Base-by-base conservation (phyloP, 495 filamentous ascomycete genomes). In the Penicillium egyptiacum region DNA sequence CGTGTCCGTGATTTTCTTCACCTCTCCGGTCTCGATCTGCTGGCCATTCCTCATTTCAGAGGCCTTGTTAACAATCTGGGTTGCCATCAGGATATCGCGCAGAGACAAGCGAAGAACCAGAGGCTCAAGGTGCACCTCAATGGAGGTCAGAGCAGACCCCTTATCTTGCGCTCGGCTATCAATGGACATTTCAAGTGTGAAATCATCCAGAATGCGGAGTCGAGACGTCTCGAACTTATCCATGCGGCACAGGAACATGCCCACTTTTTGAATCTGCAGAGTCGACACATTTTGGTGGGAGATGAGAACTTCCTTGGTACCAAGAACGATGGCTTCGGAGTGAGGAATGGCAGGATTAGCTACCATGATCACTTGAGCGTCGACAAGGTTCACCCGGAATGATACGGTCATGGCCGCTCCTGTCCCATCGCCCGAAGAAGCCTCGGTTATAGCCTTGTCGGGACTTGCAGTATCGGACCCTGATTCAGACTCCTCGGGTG, bases 231-330 rank as follows among this genome's bases (percentile, higher is more conserved):
- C 92, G 59, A 96, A 96, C 58, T 88, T 88, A 67, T 98, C 94
- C 95, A 98, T 98, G 26, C 94, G 89, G 68, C 94, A 98, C 35
- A 98, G 77, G 72, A 97, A 98, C 92, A 98, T 98, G 54, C 94
- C 95, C 44, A 97, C 86, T 64, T 96, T 85, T 35, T 88, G 88
- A 9, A 98, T 82, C 64, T 98, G 95, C 55, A 98, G 78, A 10
- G 95, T 96, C 48, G 92, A 81, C 22, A 93, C 91, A 75, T 98
- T 90, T 71, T 98, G 94, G 65, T 94, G 89, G 14, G 94, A 94
- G 11, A 98, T 77, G 7, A 98, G 79, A 6, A 97, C 83, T 66
- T 98, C 90, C 69, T 98, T 97, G 9, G 91, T 96, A 17, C 92
- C 88, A 17, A 98, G 81, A 10, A 98, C 95, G 62, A 98, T 96